Evolutionary conservation across 768 basidiomycete genomes (phyloP).

Genomic region (Candolleomyces eurysporus): DNA sequence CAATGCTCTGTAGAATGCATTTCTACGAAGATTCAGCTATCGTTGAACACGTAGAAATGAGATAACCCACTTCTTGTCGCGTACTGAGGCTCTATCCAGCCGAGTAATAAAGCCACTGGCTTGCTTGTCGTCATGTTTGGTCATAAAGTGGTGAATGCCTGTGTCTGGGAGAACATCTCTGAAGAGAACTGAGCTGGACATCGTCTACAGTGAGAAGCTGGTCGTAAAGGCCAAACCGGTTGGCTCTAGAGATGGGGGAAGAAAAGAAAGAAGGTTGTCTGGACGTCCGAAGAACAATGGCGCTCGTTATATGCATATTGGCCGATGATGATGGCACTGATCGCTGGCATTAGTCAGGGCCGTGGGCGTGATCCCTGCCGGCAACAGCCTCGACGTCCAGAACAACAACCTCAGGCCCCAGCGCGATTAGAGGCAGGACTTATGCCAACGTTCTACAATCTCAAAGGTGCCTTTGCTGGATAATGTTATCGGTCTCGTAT

Average conservation of each 20-base stretch:
- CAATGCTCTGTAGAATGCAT: constrained; percentile 24
- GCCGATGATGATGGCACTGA: not conserved
- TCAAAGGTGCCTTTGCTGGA: constrained; percentile 59
- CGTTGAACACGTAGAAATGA: not conserved
- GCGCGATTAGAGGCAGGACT: constrained; percentile 1
- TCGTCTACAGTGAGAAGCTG: not conserved
- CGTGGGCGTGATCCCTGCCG: not conserved
- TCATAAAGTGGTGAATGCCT: constrained; percentile 8
- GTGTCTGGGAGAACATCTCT: not conserved
- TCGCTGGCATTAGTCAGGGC: not conserved
- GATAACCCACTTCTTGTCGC: constrained; percentile 5
- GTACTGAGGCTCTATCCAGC: constrained; percentile 10
- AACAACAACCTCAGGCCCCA: not conserved
- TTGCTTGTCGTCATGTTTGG: constrained; percentile 7
- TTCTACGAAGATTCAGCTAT: constrained; percentile 13
- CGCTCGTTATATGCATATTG: not conserved
- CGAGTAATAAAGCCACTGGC: constrained; percentile 14
- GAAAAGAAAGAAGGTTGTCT: not conserved
- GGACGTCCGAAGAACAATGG: not conserved
- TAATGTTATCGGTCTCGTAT: not conserved
- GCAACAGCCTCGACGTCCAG: not conserved
- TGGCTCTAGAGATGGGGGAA: constrained; percentile 9
- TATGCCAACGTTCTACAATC: constrained; percentile 70
- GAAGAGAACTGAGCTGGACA: not conserved
- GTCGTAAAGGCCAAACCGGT: constrained; percentile 8